phyloP scores from a whole-genome alignment of 2,329 filamentous ascomycete species.

The Mariannaea elegans region DNA sequence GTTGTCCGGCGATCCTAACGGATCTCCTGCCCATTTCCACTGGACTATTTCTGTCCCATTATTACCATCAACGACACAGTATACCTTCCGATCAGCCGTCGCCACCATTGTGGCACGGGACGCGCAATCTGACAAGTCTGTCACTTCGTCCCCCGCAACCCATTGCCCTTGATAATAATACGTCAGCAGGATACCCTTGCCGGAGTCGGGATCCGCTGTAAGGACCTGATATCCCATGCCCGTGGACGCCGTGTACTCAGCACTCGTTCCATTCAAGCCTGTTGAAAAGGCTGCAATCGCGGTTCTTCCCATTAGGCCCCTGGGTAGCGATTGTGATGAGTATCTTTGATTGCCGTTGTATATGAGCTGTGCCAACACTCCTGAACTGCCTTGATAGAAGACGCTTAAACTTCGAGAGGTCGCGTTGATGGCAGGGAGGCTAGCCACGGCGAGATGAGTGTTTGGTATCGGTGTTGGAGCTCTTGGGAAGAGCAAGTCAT shows the following conservation, averaged over 20 bases:
- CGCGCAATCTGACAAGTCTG: conserved; percentile 3
- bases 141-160: background rate
- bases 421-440: background rate
- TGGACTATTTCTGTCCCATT: background rate
- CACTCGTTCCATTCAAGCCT: conserved; percentile 10
- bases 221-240: conserved; percentile 4
- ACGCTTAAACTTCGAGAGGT: background rate
- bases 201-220: background rate
- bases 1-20: background rate
- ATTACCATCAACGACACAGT: conserved; percentile 7
- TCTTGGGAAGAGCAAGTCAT: background rate
- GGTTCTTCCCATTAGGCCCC: background rate
- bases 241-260: background rate
- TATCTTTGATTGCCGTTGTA: background rate
- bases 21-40: conserved; percentile 9
- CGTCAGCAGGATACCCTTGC: background rate
- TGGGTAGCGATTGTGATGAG: background rate
- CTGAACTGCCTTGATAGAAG: conserved; percentile 8
- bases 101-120: background rate
- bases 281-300: conserved; percentile 8
- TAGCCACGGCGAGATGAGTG: background rate
- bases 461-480: background rate
- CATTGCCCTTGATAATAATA: conserved; percentile 11
- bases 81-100: conserved; percentile 4
- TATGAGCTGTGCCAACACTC: conserved; percentile 2